These are phyloP conservation scores for Adenanthera pavonina DNA, from an alignment of 306 rosid species.

Conservation along the genomic window DNA sequence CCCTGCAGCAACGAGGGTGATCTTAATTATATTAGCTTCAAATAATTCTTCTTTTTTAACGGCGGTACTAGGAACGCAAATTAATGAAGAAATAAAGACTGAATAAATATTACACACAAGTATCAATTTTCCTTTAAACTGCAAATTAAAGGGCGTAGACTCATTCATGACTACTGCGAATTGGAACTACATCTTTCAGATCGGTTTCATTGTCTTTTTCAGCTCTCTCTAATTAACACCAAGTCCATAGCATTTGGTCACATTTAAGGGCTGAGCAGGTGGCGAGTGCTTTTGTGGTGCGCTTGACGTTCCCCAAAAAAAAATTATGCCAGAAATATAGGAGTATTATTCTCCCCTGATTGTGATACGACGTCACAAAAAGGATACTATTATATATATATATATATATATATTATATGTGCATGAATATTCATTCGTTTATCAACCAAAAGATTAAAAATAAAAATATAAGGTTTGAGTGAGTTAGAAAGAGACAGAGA, in stretches of 20 bases:
- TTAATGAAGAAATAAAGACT: neutral
- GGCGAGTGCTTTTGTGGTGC: neutral
- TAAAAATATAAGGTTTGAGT: constrained; percentile 25
- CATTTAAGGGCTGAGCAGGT: constrained; percentile 7
- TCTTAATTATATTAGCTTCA: no score
- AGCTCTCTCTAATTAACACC: neutral
- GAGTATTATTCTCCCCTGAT: neutral
- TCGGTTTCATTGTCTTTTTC: constrained; percentile 40
- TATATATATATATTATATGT: no score
- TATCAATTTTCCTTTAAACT: neutral
- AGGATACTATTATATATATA: neutral
- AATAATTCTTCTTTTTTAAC: no score
- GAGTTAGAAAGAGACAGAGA: neutral
- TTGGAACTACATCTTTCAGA: constrained; percentile 5
- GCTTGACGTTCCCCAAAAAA: neutral
- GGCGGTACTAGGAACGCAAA: no score
- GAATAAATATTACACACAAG: neutral
- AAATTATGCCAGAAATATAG: neutral
- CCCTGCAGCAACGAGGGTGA: constrained; percentile 11
- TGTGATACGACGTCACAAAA: constrained; percentile 17
- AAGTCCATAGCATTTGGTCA: constrained; percentile 30
- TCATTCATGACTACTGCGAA: neutral
- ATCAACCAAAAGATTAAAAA: constrained; percentile 5
- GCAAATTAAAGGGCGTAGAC: neutral
- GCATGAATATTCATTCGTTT: constrained; percentile 14